Percentiles rank a stretch among this genome's conserved stretches.
phyloP scores from a whole-genome alignment of 257 asterid genomes.

The Knoxia roxburghii region DNA sequence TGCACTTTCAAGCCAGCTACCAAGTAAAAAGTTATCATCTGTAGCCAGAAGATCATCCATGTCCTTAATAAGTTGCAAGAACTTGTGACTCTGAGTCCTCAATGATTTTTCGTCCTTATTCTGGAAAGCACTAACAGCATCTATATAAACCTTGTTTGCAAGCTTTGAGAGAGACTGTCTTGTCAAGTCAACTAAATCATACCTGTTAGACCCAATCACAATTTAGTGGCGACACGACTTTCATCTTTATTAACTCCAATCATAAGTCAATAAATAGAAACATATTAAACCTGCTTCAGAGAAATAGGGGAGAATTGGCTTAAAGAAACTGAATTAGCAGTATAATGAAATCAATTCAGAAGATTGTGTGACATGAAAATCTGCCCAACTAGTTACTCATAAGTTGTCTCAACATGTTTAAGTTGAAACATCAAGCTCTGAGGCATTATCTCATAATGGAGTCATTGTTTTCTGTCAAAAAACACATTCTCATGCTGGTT shows the following conservation, averaged over 20 bases:
- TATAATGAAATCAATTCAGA: background rate
- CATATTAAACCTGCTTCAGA: background rate
- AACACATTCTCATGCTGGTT: too few relatives aligned
- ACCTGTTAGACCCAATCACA: slow-evolving; percentile 42
- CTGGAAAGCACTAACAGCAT: slow-evolving; percentile 56
- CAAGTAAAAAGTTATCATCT: slow-evolving; percentile 80
- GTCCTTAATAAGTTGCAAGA: slow-evolving; percentile 83
- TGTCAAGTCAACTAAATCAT: slow-evolving; percentile 92
- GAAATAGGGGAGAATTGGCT: background rate
- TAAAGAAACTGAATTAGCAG: background rate
- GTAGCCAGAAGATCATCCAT: slow-evolving; percentile 80
- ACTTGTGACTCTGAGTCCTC: slow-evolving; percentile 43
- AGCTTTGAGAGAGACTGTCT: slow-evolving; percentile 88
- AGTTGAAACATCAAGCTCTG: too few relatives aligned
- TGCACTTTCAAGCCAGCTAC: slow-evolving; percentile 89
- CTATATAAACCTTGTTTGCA: slow-evolving; percentile 81
- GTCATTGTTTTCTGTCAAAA: too few relatives aligned
- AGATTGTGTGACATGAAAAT: background rate
- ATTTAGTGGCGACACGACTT: background rate
- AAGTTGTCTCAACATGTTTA: too few relatives aligned
- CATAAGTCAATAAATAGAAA: background rate
- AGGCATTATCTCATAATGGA: too few relatives aligned
- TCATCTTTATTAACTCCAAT: background rate
- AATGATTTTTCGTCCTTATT: slow-evolving; percentile 54
- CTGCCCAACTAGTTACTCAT: background rate